phyloP scores from a whole-genome alignment of 2,329 filamentous ascomycete species.

The Aspergillus vadensis region DNA sequence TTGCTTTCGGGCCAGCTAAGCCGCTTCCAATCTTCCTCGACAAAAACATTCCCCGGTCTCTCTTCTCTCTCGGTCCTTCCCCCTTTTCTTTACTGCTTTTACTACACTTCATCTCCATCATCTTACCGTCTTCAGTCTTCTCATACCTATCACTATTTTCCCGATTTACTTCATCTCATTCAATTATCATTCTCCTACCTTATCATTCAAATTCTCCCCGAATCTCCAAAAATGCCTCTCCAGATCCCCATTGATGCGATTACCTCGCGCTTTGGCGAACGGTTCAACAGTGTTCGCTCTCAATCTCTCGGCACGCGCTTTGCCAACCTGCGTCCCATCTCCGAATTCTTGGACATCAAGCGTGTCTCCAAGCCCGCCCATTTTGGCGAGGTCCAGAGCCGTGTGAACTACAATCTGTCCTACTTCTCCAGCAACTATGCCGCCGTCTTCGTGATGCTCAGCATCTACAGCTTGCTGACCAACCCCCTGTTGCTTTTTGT shows the following conservation, averaged over 20 bases:
- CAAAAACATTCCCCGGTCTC: slow-evolving; percentile 1
- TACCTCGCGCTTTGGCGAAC: slow-evolving; percentile 88
- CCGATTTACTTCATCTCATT: background rate
- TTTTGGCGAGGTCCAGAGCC: slow-evolving; percentile 84
- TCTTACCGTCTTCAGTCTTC: background rate
- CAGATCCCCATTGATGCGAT: slow-evolving; percentile 90
- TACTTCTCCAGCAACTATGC: slow-evolving; percentile 99
- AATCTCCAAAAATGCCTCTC: slow-evolving; percentile 72
- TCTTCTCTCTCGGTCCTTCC: slow-evolving; percentile 1
- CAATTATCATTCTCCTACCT: background rate
- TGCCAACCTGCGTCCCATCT: slow-evolving; percentile 85
- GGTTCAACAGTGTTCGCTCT: slow-evolving; percentile 79
- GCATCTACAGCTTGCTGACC: slow-evolving; percentile 90
- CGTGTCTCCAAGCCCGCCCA: slow-evolving; percentile 90
- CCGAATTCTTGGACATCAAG: slow-evolving; percentile 96
- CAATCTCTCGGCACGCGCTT: slow-evolving; percentile 81
- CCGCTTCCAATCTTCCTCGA: slow-evolving; percentile 12
- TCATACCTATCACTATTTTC: background rate
- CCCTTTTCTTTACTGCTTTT: slow-evolving; percentile 2
- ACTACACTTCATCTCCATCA: slow-evolving; percentile 8
- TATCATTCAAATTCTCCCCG: background rate
- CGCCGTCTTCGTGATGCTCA: slow-evolving; percentile 89
- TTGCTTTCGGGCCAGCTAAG: slow-evolving; percentile 23
- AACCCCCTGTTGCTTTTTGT: slow-evolving; percentile 87
- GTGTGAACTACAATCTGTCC: slow-evolving; percentile 94